A percentile compares a stretch with the other conserved stretches of the same genome.
phyloP scores from a whole-genome alignment of 2,329 filamentous ascomycete genomes.

The Paraphaeosphaeria minitans region DNA sequence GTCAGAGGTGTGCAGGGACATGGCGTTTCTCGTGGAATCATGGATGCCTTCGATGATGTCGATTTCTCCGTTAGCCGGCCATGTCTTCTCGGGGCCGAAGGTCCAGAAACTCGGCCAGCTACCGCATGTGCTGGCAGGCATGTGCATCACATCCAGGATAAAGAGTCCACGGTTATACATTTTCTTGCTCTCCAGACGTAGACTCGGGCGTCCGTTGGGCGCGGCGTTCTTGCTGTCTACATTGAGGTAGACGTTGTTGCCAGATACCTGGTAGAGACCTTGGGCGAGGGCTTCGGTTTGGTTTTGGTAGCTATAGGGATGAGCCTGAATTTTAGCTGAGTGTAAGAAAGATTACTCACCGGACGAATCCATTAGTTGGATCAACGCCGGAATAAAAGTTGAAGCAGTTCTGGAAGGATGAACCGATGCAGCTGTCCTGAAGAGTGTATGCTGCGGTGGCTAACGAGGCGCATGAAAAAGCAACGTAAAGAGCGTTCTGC shows the following conservation, averaged over 20 bases:
- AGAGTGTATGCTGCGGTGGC: conserved; percentile 15
- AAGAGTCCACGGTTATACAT: conserved; percentile 52
- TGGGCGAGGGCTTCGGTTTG: conserved; percentile 40
- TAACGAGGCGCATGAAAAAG: not conserved
- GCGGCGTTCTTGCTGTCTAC: conserved; percentile 48
- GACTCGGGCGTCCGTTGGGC: conserved; percentile 45
- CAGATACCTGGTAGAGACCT: conserved; percentile 29
- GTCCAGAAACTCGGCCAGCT: conserved; percentile 51
- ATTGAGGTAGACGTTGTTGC: conserved; percentile 45
- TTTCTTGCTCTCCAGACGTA: conserved; percentile 52
- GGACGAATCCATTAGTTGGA: conserved; percentile 45
- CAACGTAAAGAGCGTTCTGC: not conserved
- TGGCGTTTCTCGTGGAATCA: conserved; percentile 23
- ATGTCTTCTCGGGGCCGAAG: conserved; percentile 32
- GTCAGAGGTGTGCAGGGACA: conserved; percentile 25
- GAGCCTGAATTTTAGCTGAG: not conserved
- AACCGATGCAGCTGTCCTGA: conserved; percentile 18
- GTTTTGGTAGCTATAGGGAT: conserved; percentile 47
- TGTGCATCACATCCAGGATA: conserved; percentile 53
- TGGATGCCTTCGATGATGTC: conserved; percentile 49
- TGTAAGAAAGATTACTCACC: conserved; percentile 5
- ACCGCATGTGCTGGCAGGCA: conserved; percentile 51
- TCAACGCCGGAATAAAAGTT: conserved; percentile 44
- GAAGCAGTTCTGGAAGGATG: conserved; percentile 22
- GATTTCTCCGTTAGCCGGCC: conserved; percentile 35